Percentiles rank a stretch among this genome's conserved stretches.
Conservation (phyloP, 495 filamentous ascomycete species). For the Xylona heveae region DNA sequence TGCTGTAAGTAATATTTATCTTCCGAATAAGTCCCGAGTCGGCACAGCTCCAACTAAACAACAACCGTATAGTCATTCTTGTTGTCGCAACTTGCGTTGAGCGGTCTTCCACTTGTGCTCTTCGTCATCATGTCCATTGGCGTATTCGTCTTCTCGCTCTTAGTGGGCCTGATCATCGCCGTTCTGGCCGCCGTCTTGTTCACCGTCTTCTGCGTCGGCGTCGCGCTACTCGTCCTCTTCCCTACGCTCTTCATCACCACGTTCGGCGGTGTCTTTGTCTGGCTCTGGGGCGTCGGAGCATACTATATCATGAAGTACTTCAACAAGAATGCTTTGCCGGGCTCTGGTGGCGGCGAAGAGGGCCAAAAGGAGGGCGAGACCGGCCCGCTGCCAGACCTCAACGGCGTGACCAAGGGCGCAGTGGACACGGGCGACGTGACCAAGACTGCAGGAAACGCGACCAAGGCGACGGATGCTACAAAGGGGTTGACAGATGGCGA, state of each 20-base stretch:
- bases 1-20: slow-evolving; percentile 9
- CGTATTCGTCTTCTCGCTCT: slow-evolving; percentile 29
- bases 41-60: too few species aligned
- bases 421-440: too few species aligned
- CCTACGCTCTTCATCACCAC: slow-evolving; percentile 39
- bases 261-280: slow-evolving; percentile 30
- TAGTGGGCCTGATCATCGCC: slow-evolving; percentile 27
- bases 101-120: slow-evolving; percentile 34
- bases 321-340: too few species aligned
- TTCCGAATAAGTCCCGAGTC: slow-evolving; percentile 6
- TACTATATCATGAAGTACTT: too few species aligned
- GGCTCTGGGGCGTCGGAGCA: too few species aligned
- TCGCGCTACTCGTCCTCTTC: slow-evolving; percentile 39
- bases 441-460: too few species aligned
- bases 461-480: too few species aligned
- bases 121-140: slow-evolving; percentile 36
- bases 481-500: too few species aligned
- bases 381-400: too few species aligned
- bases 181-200: slow-evolving; percentile 28
- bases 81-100: slow-evolving; percentile 29
- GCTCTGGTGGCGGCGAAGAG: too few species aligned
- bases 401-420: too few species aligned
- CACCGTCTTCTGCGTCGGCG: slow-evolving; percentile 35
- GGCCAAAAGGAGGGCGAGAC: too few species aligned
- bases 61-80: slow-evolving; percentile 24